Conservation (phyloP, 2,329 filamentous ascomycete genomes). For the Mycosphaerella sp. region DNA sequence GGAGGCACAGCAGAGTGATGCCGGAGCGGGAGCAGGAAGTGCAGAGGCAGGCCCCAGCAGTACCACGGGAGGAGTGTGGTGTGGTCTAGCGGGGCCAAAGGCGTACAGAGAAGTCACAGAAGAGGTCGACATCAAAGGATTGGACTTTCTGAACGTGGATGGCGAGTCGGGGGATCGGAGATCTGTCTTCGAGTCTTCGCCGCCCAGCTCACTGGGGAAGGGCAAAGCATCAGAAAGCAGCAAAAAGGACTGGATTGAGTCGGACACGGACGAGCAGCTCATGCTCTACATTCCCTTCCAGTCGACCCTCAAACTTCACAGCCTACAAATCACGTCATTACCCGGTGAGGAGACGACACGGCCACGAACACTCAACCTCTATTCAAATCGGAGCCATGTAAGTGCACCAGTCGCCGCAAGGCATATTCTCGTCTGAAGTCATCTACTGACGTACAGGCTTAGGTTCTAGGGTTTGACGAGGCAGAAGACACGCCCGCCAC, state of each 20-base stretch:
- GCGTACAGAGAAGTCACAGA: constrained; percentile 80
- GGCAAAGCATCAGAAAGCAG: constrained; percentile 49
- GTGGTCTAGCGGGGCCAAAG: constrained; percentile 66
- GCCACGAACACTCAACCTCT: constrained; percentile 76
- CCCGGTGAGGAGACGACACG: constrained; percentile 72
- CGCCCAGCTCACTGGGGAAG: constrained; percentile 57
- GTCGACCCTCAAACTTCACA: constrained; percentile 81
- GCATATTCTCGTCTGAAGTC: no score
- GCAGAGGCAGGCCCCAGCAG: constrained; percentile 39
- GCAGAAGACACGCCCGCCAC: constrained; percentile 78
- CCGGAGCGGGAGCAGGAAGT: constrained; percentile 9
- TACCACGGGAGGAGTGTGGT: constrained; percentile 53
- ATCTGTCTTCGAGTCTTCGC: constrained; percentile 62
- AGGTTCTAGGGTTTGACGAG: constrained; percentile 81
- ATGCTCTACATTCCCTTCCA: constrained; percentile 91
- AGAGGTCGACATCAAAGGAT: constrained; percentile 67
- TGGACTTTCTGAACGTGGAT: constrained; percentile 85
- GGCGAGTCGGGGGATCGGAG: constrained; percentile 66
- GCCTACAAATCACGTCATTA: constrained; percentile 75
- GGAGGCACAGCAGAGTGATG: constrained; percentile 48
- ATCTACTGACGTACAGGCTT: no score
- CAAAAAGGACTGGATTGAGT: constrained; percentile 78
- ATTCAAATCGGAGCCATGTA: constrained; percentile 75
- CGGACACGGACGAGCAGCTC: constrained; percentile 93
- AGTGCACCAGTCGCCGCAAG: no score